A percentile compares a stretch with the other conserved stretches of the same genome.
These are phyloP conservation scores for Brasilioporus rufonigricans DNA, from an alignment of 768 basidiomycete species.

Conservation along the genomic window DNA sequence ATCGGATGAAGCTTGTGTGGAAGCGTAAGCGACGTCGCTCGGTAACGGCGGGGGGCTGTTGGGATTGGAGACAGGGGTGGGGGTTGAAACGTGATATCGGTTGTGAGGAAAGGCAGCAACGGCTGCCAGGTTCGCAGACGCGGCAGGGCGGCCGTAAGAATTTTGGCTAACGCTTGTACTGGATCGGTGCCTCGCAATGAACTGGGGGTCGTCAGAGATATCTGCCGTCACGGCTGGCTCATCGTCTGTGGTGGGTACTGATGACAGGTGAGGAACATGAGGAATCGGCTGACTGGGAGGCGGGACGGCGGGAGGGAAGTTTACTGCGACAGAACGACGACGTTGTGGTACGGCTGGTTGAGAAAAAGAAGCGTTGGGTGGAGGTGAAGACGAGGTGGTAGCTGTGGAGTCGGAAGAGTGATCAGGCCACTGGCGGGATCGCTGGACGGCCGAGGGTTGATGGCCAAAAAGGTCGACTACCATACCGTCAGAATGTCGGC, in stretches of 20 bases:
- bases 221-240: conserved; percentile 21
- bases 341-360: conserved; percentile 39
- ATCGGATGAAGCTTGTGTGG: conserved; percentile 52
- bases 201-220: conserved; percentile 30
- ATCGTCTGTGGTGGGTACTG: conserved; percentile 15
- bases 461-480: conserved; percentile 30
- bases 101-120: conserved; percentile 63
- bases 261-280: conserved; percentile 46
- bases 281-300: conserved; percentile 78
- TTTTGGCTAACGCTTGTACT: conserved; percentile 35
- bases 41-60: conserved; percentile 28
- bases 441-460: conserved; percentile 28
- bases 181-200: conserved; percentile 33
- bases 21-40: conserved; percentile 28
- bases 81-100: conserved; percentile 34
- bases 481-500: conserved; percentile 19
- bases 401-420: conserved; percentile 16
- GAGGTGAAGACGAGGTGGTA: conserved; percentile 33
- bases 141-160: conserved; percentile 32
- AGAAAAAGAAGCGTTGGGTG: conserved; percentile 30
- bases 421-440: conserved; percentile 36
- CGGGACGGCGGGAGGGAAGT: conserved; percentile 63
- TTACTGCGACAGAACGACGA: conserved; percentile 67
- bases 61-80: conserved; percentile 22
- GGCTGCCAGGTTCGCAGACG: conserved; percentile 52